These are phyloP conservation scores for Clitoria ternatea DNA, from an alignment of 306 rosid species.

Conservation along the genomic window DNA sequence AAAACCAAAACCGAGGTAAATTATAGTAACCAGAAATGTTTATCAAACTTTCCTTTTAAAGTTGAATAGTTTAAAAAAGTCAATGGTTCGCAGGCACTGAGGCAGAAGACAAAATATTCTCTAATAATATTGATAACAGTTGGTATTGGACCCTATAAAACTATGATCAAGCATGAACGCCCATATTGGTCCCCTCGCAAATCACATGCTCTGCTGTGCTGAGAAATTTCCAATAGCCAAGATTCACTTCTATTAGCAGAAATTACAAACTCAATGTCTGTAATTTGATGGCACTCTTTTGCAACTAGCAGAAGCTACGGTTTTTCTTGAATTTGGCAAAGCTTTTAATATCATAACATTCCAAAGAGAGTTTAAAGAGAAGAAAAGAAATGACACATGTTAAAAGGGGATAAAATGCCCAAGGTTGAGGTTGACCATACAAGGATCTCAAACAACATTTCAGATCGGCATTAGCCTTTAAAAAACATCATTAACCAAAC, in stretches of 20 bases:
- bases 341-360: not conserved
- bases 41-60: too few relatives aligned
- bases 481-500: too few relatives aligned
- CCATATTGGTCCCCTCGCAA: constrained; percentile 48
- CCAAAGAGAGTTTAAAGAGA: too few relatives aligned
- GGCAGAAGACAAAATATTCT: constrained; percentile 31
- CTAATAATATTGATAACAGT: constrained; percentile 31
- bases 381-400: too few relatives aligned
- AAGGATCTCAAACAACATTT: too few relatives aligned
- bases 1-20: too few relatives aligned
- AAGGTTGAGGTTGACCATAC: too few relatives aligned
- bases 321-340: constrained; percentile 3
- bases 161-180: constrained; percentile 37
- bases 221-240: constrained; percentile 22
- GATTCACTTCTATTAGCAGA: constrained; percentile 15
- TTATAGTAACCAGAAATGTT: too few relatives aligned
- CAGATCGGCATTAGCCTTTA: too few relatives aligned
- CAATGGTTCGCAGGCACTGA: not conserved
- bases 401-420: too few relatives aligned
- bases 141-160: constrained; percentile 37
- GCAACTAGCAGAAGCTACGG: not conserved
- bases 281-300: not conserved
- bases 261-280: not conserved
- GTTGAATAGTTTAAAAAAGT: not conserved
- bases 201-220: constrained; percentile 44